A percentile compares a stretch with the other conserved stretches of the same genome.
Evolutionary conservation across 169 alveolate species (phyloP).

Genomic region (Cryptosporidium ubiquitum): DNA sequence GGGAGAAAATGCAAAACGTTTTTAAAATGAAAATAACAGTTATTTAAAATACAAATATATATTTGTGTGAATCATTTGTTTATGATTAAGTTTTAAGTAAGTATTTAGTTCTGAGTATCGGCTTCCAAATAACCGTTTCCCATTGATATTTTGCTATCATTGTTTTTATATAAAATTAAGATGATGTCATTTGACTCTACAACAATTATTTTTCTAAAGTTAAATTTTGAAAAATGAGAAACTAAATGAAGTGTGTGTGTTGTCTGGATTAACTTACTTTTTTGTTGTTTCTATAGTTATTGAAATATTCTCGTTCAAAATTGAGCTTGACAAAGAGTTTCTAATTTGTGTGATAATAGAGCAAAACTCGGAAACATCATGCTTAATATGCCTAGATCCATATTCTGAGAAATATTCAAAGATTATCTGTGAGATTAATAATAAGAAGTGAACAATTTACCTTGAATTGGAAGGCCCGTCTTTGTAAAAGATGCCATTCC

Average conservation of each 20-base stretch:
- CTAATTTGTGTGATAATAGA: conserved; percentile 48
- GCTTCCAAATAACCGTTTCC: not conserved
- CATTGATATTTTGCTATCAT: not conserved
- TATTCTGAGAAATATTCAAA: conserved; percentile 12
- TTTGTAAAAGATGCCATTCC: conserved; percentile 67
- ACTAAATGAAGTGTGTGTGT: not conserved
- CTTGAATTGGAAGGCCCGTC: conserved; percentile 54
- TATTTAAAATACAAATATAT: not conserved
- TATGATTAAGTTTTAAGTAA: not conserved
- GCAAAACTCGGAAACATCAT: conserved; percentile 34
- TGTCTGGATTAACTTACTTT: conserved; percentile 8
- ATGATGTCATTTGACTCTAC: conserved; percentile 44
- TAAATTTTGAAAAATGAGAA: not conserved
- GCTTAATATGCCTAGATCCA: conserved; percentile 13
- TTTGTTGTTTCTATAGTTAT: conserved; percentile 52
- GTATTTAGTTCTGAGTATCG: not conserved
- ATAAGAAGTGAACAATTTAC: not conserved
- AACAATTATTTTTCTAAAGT: conserved; percentile 15
- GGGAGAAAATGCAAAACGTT: not conserved
- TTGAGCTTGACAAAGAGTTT: conserved; percentile 55
- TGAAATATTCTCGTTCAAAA: conserved; percentile 21
- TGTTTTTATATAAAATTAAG: conserved; percentile 24
- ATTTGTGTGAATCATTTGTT: not conserved
- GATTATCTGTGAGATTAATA: not conserved
- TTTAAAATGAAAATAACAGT: not conserved